These are phyloP conservation scores for Stachybotrys echinatus DNA, from an alignment of 2,329 filamentous ascomycete genomes.

Conservation along the genomic window DNA sequence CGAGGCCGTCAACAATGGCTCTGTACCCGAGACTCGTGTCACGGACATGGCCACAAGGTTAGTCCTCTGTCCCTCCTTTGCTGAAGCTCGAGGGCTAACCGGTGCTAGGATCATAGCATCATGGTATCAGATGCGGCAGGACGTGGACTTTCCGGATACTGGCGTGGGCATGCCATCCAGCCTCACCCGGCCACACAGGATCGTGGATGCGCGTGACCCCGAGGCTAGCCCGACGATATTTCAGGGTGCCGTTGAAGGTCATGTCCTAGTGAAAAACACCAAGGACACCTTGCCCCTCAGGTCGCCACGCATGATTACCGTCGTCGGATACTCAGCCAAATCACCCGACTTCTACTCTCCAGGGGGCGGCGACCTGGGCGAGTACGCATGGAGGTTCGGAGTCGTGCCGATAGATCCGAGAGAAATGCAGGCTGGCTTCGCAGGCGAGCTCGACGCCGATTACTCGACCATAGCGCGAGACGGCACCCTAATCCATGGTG, in stretches of 20 bases:
- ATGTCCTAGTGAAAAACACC: constrained; percentile 72
- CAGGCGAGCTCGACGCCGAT: constrained; percentile 34
- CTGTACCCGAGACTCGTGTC: constrained; percentile 62
- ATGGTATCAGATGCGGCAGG: constrained; percentile 53
- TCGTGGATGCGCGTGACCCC: constrained; percentile 45
- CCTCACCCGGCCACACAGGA: constrained; percentile 39
- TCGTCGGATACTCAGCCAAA: constrained; percentile 50
- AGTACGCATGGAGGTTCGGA: neutral
- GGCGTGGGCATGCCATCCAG: constrained; percentile 53
- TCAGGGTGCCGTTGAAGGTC: constrained; percentile 40
- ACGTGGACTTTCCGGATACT: constrained; percentile 39
- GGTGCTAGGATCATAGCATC: constrained; percentile 55
- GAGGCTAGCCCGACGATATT: constrained; percentile 28
- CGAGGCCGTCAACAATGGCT: constrained; percentile 71
- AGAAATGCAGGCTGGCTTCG: neutral
- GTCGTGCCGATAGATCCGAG: neutral
- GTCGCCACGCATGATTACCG: constrained; percentile 35
- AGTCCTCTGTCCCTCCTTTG: neutral
- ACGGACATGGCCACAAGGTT: constrained; percentile 66
- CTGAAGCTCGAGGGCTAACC: constrained; percentile 6
- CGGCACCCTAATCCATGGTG: constrained; percentile 47
- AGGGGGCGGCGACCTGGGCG: neutral
- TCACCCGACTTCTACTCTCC: neutral
- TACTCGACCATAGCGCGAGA: constrained; percentile 43
- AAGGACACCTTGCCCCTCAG: constrained; percentile 55